phyloP scores from a whole-genome alignment of 139 green algal species.

The Tetradesmus lagerheimii region DNA sequence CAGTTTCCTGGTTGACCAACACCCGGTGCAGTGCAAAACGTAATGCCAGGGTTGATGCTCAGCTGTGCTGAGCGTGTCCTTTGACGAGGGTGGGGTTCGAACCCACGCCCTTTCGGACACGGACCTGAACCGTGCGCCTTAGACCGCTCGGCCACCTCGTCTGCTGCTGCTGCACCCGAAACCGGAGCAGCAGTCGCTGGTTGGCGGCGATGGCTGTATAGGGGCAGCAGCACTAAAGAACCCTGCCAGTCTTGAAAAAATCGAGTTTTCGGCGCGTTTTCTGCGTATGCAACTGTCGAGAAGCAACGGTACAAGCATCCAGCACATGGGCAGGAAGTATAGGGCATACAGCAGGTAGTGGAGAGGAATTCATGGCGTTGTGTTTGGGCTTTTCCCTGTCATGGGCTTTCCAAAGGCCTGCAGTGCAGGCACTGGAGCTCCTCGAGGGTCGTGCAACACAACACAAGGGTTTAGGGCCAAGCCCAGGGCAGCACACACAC shows the following conservation, averaged over 20 bases:
- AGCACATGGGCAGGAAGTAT: too few relatives aligned
- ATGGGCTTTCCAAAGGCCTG: too few relatives aligned
- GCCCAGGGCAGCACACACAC: too few relatives aligned
- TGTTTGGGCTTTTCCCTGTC: too few relatives aligned
- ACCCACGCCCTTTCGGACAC: slow-evolving; percentile 37
- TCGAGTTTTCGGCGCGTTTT: background rate
- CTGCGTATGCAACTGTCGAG: background rate
- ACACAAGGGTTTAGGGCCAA: too few relatives aligned
- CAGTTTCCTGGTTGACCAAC: background rate
- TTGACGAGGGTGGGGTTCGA: slow-evolving; percentile 39
- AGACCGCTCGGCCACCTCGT: slow-evolving; percentile 40
- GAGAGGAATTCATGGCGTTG: too few relatives aligned
- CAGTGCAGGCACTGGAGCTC: too few relatives aligned
- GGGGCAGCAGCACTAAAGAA: background rate
- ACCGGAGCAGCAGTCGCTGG: background rate
- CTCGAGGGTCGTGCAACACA: too few relatives aligned
- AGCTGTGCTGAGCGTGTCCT: background rate
- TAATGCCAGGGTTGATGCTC: background rate
- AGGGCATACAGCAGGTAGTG: too few relatives aligned
- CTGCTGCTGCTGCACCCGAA: background rate
- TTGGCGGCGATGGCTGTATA: background rate
- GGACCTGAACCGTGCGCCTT: slow-evolving; percentile 35
- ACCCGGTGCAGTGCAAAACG: background rate
- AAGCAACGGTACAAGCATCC: too few relatives aligned
- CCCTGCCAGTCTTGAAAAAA: background rate